phyloP scores from a whole-genome alignment of 176 grass and related monocot genomes.

The Calamus simplicifolius region DNA sequence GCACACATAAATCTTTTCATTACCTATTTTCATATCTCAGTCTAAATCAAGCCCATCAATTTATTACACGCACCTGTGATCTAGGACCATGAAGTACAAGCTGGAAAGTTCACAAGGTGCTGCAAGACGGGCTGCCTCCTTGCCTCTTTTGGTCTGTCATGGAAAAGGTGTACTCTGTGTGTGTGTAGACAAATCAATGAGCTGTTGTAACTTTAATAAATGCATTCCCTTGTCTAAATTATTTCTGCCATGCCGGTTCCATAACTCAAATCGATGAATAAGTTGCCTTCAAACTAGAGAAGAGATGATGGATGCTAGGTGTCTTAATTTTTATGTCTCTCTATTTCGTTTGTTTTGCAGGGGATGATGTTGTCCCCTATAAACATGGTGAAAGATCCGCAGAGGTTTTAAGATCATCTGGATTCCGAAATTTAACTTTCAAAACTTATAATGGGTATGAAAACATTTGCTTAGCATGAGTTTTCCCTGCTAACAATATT shows the following conservation, averaged over 20 bases:
- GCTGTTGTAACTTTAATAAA: too few relatives aligned
- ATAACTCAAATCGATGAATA: too few relatives aligned
- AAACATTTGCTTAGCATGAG: background rate
- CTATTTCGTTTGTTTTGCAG: slow-evolving; percentile 25
- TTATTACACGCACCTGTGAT: background rate
- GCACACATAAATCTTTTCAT: background rate
- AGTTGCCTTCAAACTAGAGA: too few relatives aligned
- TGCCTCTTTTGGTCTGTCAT: slow-evolving; percentile 74
- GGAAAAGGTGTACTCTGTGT: slow-evolving; percentile 67
- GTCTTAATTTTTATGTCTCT: too few relatives aligned
- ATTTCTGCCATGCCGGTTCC: too few relatives aligned
- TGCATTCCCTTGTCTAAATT: too few relatives aligned
- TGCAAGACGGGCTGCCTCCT: slow-evolving; percentile 45
- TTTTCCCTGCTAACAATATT: background rate
- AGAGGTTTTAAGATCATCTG: slow-evolving; percentile 50
- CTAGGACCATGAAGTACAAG: slow-evolving; percentile 70
- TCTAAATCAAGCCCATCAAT: too few relatives aligned
- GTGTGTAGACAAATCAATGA: too few relatives aligned
- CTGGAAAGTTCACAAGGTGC: slow-evolving; percentile 76
- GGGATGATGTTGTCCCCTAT: slow-evolving; percentile 76
- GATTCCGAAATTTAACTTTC: slow-evolving; percentile 51
- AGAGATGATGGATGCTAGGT: too few relatives aligned
- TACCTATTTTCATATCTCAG: background rate
- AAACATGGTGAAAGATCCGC: slow-evolving; percentile 69
- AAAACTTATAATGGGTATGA: slow-evolving; percentile 79